Evolutionary conservation across 1,284 basidiomycete species (phyloP), one percentile per base, ranked within the genome.

Genomic region (Heliocybe sulcata): DNA sequence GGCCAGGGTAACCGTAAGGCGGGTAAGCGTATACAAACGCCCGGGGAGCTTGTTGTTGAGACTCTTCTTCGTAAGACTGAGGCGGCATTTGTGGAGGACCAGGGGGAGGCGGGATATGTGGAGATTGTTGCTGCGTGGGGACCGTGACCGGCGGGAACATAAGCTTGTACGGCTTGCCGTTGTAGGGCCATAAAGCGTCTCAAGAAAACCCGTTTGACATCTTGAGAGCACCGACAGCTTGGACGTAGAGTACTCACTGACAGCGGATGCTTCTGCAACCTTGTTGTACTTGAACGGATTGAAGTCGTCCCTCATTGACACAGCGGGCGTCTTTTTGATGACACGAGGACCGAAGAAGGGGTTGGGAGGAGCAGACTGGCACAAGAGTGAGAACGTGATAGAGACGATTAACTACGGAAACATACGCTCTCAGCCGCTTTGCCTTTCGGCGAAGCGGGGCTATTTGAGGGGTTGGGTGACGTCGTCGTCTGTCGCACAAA

Each of bases 241-340:
- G 22, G 4, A 4, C 26, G 22, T 38, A 45, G 45, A 51, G 16
- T 27, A 79, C 90, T 63, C 66, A 92, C 92, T 72, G 60, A 92
- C 79, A 61, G 81, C 77, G 23, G 80, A 72, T 11, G 92, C 83
- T 57, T 91, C 87, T 6, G 78, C 80, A 54, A 93, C 84, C 69
- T 92, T 93, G 67, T 80, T 81, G 64, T 85, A 82, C 72, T 94
- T 93, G 78, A 93, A 95, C 25, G 94, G 92, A 70, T 94, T 96
- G 69, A 97, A 98, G 64, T 97, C 94, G 63, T 95, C 91, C 71
- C 94, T 90, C 63, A 94, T 79, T 65, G 92, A 88, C 45, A 93
- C 83, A 20, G 80, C 74, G 4, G 74, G 70, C 45, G 75, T 75
- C 71, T 89, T 88, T 77, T 92, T 92, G 67, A 87, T 81, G 23